Evolutionary conservation across 176 grass and related monocot genomes (phyloP).

Genomic region (Aechmea fasciata): DNA sequence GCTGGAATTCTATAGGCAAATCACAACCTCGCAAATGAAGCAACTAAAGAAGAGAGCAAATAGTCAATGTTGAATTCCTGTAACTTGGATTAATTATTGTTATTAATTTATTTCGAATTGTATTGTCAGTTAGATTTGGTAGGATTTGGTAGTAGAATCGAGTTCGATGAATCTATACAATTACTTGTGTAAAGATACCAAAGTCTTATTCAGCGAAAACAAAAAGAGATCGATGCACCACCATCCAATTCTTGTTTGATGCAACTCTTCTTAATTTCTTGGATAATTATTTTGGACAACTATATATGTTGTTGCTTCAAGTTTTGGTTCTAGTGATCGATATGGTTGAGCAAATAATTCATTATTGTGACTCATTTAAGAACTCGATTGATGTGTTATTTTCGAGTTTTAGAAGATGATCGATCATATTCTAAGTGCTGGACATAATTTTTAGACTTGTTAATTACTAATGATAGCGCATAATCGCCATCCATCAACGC

Average conservation of each 20-base stretch:
- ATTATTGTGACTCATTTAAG: neutral
- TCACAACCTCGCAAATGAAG: neutral
- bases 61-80: neutral
- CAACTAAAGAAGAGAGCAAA: neutral
- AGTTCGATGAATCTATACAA: neutral
- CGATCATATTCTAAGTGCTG: neutral
- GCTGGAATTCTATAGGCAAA: neutral
- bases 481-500: too few relatives aligned
- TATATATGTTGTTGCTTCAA: neutral
- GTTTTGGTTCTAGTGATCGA: neutral
- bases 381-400: neutral
- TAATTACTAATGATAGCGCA: too few relatives aligned
- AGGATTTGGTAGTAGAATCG: neutral
- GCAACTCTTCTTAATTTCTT: neutral
- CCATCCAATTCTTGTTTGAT: neutral
- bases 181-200: neutral
- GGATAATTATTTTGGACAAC: neutral
- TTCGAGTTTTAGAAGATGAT: neutral
- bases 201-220: neutral
- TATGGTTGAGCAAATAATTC: neutral
- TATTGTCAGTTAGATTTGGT: neutral
- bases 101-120: neutral
- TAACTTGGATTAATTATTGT: neutral
- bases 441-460: too few relatives aligned
- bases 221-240: slow-evolving; percentile 1